These are phyloP conservation scores for Pythium chondricola DNA, from an alignment of 352 stramenopile genomes.

Conservation along the genomic window DNA sequence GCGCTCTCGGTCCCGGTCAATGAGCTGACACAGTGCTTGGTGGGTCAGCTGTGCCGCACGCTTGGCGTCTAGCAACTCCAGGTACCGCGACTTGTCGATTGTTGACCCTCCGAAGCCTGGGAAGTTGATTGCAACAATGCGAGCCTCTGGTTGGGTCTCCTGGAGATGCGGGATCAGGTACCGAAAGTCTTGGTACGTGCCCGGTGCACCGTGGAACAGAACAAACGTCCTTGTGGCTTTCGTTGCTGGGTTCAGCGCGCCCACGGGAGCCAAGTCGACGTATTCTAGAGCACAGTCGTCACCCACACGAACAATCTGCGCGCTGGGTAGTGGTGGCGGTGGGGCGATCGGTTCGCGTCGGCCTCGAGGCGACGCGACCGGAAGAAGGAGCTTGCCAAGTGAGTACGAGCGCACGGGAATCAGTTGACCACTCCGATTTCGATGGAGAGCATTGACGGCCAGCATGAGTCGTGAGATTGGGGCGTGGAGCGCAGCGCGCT, in stretches of 20 bases:
- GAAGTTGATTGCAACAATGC: slow-evolving; percentile 55
- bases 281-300: slow-evolving; percentile 11
- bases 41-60: slow-evolving; percentile 31
- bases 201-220: slow-evolving; percentile 54
- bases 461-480: no score
- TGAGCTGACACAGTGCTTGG: slow-evolving; percentile 34
- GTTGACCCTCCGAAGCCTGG: slow-evolving; percentile 49
- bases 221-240: slow-evolving; percentile 32
- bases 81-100: slow-evolving; percentile 33
- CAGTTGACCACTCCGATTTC: no score
- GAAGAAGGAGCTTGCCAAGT: slow-evolving; percentile 1
- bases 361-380: background rate
- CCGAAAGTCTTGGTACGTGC: slow-evolving; percentile 58
- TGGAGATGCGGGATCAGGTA: slow-evolving; percentile 52
- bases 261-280: slow-evolving; percentile 9
- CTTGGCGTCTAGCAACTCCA: slow-evolving; percentile 30
- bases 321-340: slow-evolving; percentile 4
- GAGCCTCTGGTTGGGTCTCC: slow-evolving; percentile 19
- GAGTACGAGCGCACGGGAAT: background rate
- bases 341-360: background rate
- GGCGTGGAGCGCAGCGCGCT: no score
- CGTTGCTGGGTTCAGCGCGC: slow-evolving; percentile 1
- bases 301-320: slow-evolving; percentile 6
- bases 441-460: no score
- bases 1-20: slow-evolving; percentile 21